Conservation (phyloP, 192 early-diverging fungal genomes). For the Entophlyctis luteolus region DNA sequence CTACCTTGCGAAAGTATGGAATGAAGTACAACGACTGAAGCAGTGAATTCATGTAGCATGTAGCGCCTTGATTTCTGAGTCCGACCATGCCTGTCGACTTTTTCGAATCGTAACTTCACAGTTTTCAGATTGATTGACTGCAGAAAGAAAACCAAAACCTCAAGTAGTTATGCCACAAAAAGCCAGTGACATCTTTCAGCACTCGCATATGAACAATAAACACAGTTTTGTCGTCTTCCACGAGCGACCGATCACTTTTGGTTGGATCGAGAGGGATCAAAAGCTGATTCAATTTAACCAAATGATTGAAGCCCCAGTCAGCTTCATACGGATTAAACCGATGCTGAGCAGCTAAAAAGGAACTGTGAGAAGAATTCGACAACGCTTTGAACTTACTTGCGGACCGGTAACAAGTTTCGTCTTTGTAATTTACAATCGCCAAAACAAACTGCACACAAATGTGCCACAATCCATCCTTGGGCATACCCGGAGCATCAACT, state of each 20-base stretch:
- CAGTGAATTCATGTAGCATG: conserved; percentile 98
- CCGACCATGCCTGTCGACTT: conserved; percentile 88
- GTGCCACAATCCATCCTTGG: conserved; percentile 63
- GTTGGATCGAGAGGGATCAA: conserved; percentile 29
- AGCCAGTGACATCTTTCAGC: conserved; percentile 85
- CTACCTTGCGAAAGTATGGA: conserved; percentile 83
- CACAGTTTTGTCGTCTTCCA: conserved; percentile 63
- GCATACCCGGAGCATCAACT: conserved; percentile 59
- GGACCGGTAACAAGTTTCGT: conserved; percentile 60
- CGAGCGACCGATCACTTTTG: conserved; percentile 48
- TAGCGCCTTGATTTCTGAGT: conserved; percentile 94
- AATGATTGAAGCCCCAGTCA: conserved; percentile 95
- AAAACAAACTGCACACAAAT: conserved; percentile 80
- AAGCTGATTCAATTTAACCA: conserved; percentile 60
- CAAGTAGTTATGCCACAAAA: conserved; percentile 91
- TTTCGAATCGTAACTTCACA: conserved; percentile 84
- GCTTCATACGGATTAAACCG: conserved; percentile 76
- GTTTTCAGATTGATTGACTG: too few relatives aligned
- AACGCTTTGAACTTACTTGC: too few relatives aligned
- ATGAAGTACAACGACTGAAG: conserved; percentile 94
- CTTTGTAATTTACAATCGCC: conserved; percentile 68
- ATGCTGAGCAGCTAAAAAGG: conserved; percentile 68
- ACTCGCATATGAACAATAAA: conserved; percentile 76
- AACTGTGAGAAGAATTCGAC: too few relatives aligned
- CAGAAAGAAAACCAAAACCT: conserved; percentile 49